Percentiles rank a stretch among this genome's conserved stretches.
Conservation (phyloP, 352 stramenopile species). For the Phytophthora agathidicida region DNA sequence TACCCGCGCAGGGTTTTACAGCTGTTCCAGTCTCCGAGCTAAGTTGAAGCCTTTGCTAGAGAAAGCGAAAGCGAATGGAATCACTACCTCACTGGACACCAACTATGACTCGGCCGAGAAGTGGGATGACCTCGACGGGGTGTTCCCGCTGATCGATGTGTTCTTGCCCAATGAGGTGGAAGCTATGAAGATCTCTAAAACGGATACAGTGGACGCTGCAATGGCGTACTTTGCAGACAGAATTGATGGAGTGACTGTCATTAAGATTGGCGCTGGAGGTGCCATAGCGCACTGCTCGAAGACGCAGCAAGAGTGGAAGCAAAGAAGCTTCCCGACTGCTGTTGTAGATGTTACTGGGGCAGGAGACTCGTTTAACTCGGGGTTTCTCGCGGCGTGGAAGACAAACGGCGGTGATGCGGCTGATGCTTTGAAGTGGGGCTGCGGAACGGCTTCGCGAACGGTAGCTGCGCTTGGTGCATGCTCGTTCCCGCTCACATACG, state of each 20-base stretch:
- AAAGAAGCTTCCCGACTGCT: slow-evolving; percentile 54
- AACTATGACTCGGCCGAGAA: slow-evolving; percentile 83
- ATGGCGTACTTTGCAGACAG: slow-evolving; percentile 54
- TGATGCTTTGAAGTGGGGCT: slow-evolving; percentile 68
- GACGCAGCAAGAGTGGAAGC: slow-evolving; percentile 46
- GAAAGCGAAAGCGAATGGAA: slow-evolving; percentile 59
- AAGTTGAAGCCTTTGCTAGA: slow-evolving; percentile 66
- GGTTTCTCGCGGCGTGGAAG: slow-evolving; percentile 79
- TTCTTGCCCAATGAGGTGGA: slow-evolving; percentile 88
- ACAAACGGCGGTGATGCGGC: slow-evolving; percentile 46
- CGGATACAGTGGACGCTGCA: slow-evolving; percentile 53
- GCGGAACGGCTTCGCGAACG: slow-evolving; percentile 65
- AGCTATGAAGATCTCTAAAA: slow-evolving; percentile 67
- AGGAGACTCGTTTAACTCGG: slow-evolving; percentile 88
- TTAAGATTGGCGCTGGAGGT: slow-evolving; percentile 75
- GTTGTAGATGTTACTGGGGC: slow-evolving; percentile 86
- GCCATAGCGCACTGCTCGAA: slow-evolving; percentile 54
- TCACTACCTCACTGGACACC: slow-evolving; percentile 83
- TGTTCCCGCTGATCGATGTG: slow-evolving; percentile 77
- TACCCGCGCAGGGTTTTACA: slow-evolving; percentile 70
- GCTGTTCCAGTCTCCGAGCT: slow-evolving; percentile 61
- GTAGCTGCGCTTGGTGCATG: slow-evolving; percentile 66
- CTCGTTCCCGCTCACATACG: slow-evolving; percentile 42
- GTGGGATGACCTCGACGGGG: slow-evolving; percentile 63
- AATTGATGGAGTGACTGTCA: slow-evolving; percentile 59